Percentiles rank a stretch among this genome's conserved stretches.
These are phyloP conservation scores for Vanderwaltozyma verrucispora DNA, from an alignment of 805 yeast species.

Conservation along the genomic window DNA sequence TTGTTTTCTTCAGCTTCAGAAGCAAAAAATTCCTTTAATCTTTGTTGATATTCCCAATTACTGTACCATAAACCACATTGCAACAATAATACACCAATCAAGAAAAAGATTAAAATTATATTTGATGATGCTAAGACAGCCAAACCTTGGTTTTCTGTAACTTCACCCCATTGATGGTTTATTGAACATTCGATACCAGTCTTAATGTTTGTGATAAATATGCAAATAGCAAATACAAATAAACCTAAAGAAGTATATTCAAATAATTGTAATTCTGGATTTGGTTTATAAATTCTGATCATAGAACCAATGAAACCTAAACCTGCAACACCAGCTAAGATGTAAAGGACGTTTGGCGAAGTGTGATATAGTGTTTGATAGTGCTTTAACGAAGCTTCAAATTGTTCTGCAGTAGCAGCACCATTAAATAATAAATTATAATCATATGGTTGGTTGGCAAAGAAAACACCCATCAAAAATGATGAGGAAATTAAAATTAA, in stretches of 20 bases:
- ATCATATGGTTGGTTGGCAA: slow-evolving; percentile 76
- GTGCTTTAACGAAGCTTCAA: slow-evolving; percentile 56
- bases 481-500: slow-evolving; percentile 39
- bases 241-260: slow-evolving; percentile 83
- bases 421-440: slow-evolving; percentile 59
- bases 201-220: slow-evolving; percentile 78
- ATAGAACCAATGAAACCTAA: slow-evolving; percentile 65
- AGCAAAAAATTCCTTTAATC: slow-evolving; percentile 27
- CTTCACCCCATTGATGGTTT: slow-evolving; percentile 87
- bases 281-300: slow-evolving; percentile 78
- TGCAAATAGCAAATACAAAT: slow-evolving; percentile 58
- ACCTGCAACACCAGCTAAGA: slow-evolving; percentile 53
- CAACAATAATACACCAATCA: slow-evolving; percentile 70
- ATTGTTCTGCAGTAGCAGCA: slow-evolving; percentile 40
- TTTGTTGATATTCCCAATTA: slow-evolving; percentile 41
- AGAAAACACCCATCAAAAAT: slow-evolving; percentile 71
- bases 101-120: slow-evolving; percentile 57
- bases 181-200: slow-evolving; percentile 65
- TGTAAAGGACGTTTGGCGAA: slow-evolving; percentile 33
- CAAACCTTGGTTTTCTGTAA: slow-evolving; percentile 73
- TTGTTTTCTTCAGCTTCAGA: slow-evolving; percentile 18
- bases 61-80: slow-evolving; percentile 91
- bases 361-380: slow-evolving; percentile 64
- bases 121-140: slow-evolving; percentile 88
- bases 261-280: slow-evolving; percentile 72